Evolutionary conservation across 139 green algal genomes (phyloP).

Genomic region (Volvox africanus): DNA sequence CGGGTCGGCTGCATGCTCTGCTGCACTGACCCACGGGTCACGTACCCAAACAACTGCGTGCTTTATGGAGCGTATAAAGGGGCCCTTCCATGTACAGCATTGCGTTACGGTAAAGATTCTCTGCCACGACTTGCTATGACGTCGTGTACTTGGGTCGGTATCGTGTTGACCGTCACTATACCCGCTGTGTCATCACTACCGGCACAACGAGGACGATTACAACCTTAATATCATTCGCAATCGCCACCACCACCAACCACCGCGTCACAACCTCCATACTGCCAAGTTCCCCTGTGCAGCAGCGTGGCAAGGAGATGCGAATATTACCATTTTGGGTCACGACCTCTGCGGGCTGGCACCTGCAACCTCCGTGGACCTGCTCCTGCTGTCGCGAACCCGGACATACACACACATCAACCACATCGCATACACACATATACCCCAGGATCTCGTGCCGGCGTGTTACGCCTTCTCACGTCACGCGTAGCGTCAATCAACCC

Average conservation of each 20-base stretch:
- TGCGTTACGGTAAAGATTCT: background rate
- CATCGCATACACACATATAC: no score
- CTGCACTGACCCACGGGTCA: background rate
- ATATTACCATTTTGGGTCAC: background rate
- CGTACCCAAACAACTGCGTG: background rate
- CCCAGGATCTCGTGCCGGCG: no score
- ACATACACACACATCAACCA: no score
- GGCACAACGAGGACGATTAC: background rate
- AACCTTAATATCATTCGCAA: background rate
- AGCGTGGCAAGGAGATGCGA: constrained; percentile 57
- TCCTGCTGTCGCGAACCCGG: no score
- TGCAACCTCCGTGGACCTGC: no score
- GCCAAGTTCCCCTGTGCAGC: constrained; percentile 31
- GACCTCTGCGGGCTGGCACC: no score
- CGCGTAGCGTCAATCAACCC: no score
- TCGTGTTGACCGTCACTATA: background rate
- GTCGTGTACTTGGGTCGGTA: background rate
- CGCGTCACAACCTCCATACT: constrained; percentile 59
- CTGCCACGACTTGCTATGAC: no score
- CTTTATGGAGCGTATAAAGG: background rate
- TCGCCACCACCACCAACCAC: background rate
- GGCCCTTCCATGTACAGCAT: background rate
- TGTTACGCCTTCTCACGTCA: no score
- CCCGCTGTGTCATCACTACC: background rate
- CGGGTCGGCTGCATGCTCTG: background rate